These are phyloP conservation scores for Nicotiana obtusifolia DNA, from an alignment of 257 asterid species.

Conservation along the genomic window DNA sequence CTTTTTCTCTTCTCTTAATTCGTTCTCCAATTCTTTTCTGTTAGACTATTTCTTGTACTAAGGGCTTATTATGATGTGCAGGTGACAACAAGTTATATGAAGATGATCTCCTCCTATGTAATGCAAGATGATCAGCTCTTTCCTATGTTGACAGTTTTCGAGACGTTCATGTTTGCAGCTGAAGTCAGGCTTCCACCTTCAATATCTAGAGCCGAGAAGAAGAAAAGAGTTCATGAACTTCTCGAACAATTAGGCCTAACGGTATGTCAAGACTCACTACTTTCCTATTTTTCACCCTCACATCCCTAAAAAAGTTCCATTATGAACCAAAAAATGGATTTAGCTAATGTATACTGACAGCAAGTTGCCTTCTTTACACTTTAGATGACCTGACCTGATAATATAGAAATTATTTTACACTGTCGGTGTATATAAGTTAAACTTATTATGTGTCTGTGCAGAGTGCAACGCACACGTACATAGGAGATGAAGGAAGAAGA, in stretches of 20 bases:
- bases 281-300: background rate
- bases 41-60: background rate
- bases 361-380: too few relatives aligned
- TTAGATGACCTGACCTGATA: too few relatives aligned
- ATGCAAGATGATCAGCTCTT: constrained; percentile 93
- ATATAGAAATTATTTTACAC: too few relatives aligned
- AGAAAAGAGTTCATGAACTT: constrained; percentile 63
- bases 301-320: background rate
- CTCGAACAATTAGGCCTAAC: constrained; percentile 71
- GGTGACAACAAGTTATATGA: constrained; percentile 91
- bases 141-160: constrained; percentile 79
- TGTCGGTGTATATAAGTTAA: too few relatives aligned
- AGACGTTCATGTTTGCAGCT: constrained; percentile 88
- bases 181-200: constrained; percentile 87
- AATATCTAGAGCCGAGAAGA: constrained; percentile 61
- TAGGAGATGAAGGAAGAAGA: constrained; percentile 74
- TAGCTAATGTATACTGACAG: too few relatives aligned
- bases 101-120: constrained; percentile 83
- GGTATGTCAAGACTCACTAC: constrained; percentile 27
- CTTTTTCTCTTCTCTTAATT: too few relatives aligned
- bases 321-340: too few relatives aligned
- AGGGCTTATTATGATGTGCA: constrained; percentile 20
- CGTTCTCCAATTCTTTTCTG: too few relatives aligned
- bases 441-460: constrained; percentile 12
- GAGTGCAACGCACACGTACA: constrained; percentile 69